Evolutionary conservation across 2,329 filamentous ascomycete genomes (phyloP), one percentile per base, ranked within the genome.

Genomic region (Aspergillus sp.): DNA sequence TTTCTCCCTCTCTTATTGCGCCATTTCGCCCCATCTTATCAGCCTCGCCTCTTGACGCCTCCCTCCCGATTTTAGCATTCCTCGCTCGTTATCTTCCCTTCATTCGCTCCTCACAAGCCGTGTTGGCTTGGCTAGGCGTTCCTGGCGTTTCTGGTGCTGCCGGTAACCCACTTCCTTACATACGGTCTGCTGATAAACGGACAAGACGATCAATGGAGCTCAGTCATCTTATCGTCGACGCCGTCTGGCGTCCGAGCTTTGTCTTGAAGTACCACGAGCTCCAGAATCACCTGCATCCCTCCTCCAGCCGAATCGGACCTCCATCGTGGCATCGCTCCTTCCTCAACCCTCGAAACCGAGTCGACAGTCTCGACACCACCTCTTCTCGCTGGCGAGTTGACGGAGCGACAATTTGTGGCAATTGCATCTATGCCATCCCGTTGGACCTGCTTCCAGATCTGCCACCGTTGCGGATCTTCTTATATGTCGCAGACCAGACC

Each of bases 181-280:
- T 38, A 28, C 28, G 9, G 47, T 19, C 31, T 28, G 9, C 34
- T 41, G 34, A 41, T 41, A 41, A 41, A 41, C 34, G 4, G 13
- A 13, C 34, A 41, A 5, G 34, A 41, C 34, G 11, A 41, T 41
- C 34, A 41, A 59, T 59, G 57, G 57, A 59, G 45, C 57, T 59
- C 22, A 59, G 57, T 46, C 57, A 59, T 59, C 57, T 54, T 25
- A 50, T 59, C 50, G n/a, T 59, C 49, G 57, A 59, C n/a, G 51
- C 57, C 17, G 38, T 59, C 43, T 59, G 57, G 57, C 57, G 57
- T 17, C 57, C 57, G 6, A 59, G 57, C 51, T 59, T 59, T 19
- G 31, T 59, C 15, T 45, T 59, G 45, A 59, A 59, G 51, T 59
- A 59, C 51, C 57, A 54, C 15, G 57, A 59, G 45, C 51, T 59